phyloP scores from a whole-genome alignment of 2,329 filamentous ascomycete genomes.

The Chaetomiaceae sp. region DNA sequence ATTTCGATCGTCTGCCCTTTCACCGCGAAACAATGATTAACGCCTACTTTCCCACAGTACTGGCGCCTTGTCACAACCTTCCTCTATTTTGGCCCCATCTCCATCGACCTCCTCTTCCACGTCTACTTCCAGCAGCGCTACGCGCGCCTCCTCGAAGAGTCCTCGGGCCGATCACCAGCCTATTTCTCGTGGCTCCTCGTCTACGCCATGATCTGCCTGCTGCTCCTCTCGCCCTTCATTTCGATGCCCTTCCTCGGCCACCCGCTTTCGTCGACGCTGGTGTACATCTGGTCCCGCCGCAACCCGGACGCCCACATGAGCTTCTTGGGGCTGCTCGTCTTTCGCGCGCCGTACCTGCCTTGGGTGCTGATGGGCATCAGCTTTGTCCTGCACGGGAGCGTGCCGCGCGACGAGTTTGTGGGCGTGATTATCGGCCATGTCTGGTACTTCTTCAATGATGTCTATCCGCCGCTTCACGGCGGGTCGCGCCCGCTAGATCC shows the following conservation, averaged over 20 bases:
- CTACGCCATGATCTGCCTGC: constrained; percentile 75
- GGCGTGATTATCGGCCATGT: constrained; percentile 92
- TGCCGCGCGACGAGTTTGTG: constrained; percentile 95
- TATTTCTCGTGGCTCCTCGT: constrained; percentile 93
- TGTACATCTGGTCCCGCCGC: constrained; percentile 95
- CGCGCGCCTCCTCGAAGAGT: constrained; percentile 89
- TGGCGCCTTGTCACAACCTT: constrained; percentile 97
- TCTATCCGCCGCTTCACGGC: constrained; percentile 86
- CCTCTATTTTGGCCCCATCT: constrained; percentile 93
- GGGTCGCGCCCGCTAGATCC: constrained; percentile 84
- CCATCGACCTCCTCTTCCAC: constrained; percentile 91
- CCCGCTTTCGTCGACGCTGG: constrained; percentile 83
- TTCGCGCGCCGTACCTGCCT: constrained; percentile 89
- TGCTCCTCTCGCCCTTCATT: constrained; percentile 78
- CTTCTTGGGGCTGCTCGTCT: constrained; percentile 82
- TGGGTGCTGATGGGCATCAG: constrained; percentile 96
- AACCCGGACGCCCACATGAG: constrained; percentile 90
- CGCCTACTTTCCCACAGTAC: no score
- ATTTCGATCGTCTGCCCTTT: no score
- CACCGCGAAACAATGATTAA: no score
- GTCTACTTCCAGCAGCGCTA: constrained; percentile 98
- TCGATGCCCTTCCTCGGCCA: constrained; percentile 94
- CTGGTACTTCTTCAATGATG: constrained; percentile 97
- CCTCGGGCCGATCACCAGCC: constrained; percentile 83
- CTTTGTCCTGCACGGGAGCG: constrained; percentile 78